Evolutionary conservation across 1,139 yeast genomes (phyloP).

Genomic region (Blastobotrys malaysiensis): DNA sequence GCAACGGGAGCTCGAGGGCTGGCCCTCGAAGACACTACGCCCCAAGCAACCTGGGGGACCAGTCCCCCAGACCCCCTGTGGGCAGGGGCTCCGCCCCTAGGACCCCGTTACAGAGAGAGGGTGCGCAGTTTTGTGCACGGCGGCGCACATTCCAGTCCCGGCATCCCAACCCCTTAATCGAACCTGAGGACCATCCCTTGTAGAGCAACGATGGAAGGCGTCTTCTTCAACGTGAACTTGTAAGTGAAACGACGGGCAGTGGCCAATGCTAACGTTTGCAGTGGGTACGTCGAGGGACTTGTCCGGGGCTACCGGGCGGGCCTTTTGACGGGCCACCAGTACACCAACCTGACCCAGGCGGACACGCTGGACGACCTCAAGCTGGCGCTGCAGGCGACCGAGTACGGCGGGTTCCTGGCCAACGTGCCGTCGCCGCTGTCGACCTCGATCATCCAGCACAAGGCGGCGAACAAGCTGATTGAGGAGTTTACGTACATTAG

Average conservation of each 20-base stretch:
- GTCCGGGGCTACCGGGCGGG: constrained; percentile 93
- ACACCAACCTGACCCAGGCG: constrained; percentile 90
- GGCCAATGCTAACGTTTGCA: constrained; percentile 14
- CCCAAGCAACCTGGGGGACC: too few relatives aligned
- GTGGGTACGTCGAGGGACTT: constrained; percentile 89
- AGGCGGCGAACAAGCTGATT: constrained; percentile 67
- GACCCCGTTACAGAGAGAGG: too few relatives aligned
- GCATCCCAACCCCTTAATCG: constrained; percentile 1
- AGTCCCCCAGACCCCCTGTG: too few relatives aligned
- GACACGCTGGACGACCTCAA: constrained; percentile 91
- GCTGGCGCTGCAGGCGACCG: constrained; percentile 90
- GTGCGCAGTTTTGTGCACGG: not conserved
- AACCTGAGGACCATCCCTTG: not conserved
- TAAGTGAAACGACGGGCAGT: constrained; percentile 23
- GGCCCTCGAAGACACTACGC: too few relatives aligned
- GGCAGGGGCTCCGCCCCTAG: too few relatives aligned
- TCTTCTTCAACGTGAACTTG: constrained; percentile 76
- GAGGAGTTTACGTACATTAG: constrained; percentile 82
- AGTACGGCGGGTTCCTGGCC: constrained; percentile 85
- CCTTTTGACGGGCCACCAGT: constrained; percentile 68
- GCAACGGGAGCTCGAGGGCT: too few relatives aligned
- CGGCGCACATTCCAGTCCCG: not conserved
- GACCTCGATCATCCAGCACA: constrained; percentile 77
- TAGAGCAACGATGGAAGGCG: constrained; percentile 62
- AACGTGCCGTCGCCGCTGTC: constrained; percentile 77